Evolutionary conservation across 1,284 basidiomycete genomes (phyloP), one percentile per base, ranked within the genome.

Genomic region (Cystobasidiaceae sp.): DNA sequence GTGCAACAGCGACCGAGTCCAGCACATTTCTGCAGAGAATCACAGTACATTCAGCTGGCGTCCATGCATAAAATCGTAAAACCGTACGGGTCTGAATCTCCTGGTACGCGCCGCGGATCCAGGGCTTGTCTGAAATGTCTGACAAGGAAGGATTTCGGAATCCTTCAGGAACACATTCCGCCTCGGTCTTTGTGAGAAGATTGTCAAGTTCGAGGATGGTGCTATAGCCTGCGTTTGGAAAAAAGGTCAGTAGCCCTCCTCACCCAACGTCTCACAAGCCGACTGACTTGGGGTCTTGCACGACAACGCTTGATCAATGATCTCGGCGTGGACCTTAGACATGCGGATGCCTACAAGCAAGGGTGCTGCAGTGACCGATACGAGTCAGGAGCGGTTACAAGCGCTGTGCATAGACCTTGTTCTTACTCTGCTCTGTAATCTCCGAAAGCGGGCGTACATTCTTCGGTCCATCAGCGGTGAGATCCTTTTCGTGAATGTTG

Each of bases 121-220:
- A 66, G 9, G 63, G 63, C 34, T 60, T 58, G 33, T 49, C 48
- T 17, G 41, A 43, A 9, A 66, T 8, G n/a, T 58, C 55, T 13
- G 55, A 37, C 6, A 60, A 27, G 8, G 63, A 66, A 4, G 63
- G 63, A 30, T 58, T 58, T 30, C 23, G 37, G 46, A 66, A 59
- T 9, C 39, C 63, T 9, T 41, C 45, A 2, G 63, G 63, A 43
- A 66, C 41, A 37, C 39, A 37, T 37, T 60, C 46, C 25, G 61
- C 11, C 27, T 58, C 63, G 27, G 48, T 44, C 34, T 62, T 62
- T 3, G 44, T 58, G 23, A 66, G 17, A 3, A 59, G 45, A 8
- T 15, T 15, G 54, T 67, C 66, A 9, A 67, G 58, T 19, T 67
- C 59, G 21, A 63, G 45, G n/a, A 67, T 54, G 13, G 60, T 61